Percentiles rank a stretch among this genome's conserved stretches.
These are phyloP conservation scores for Testicularia cyperi DNA, from an alignment of 1,284 basidiomycete genomes.

Conservation along the genomic window DNA sequence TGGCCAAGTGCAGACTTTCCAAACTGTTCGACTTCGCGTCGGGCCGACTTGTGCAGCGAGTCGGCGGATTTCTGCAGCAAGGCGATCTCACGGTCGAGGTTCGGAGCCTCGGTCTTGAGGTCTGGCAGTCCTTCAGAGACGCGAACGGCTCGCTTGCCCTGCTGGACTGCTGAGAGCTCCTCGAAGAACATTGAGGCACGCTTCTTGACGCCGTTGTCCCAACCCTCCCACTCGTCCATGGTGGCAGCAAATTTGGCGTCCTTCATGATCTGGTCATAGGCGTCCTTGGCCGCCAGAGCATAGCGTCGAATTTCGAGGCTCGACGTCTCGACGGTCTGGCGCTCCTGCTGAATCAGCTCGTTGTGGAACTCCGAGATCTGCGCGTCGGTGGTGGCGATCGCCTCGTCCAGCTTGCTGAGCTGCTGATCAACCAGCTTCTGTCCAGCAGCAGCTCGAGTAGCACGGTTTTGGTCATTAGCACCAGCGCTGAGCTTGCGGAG, in stretches of 20 bases:
- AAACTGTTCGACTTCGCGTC: conserved; percentile 36
- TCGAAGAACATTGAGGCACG: conserved; percentile 29
- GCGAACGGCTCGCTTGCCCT: conserved; percentile 20
- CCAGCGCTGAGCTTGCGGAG: conserved; percentile 33
- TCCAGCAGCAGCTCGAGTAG: conserved; percentile 13
- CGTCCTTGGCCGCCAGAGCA: conserved; percentile 29
- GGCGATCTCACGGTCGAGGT: conserved; percentile 34
- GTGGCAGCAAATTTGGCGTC: conserved; percentile 48
- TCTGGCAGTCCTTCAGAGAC: conserved; percentile 20
- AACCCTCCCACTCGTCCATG: conserved; percentile 51
- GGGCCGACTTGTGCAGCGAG: conserved; percentile 38
- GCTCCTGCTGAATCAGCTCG: conserved; percentile 32
- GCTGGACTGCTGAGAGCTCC: conserved; percentile 36
- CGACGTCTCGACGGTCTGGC: conserved; percentile 36
- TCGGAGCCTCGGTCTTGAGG: conserved; percentile 25
- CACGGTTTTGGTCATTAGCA: conserved; percentile 1
- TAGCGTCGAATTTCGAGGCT: conserved; percentile 44
- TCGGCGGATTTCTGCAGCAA: conserved; percentile 16
- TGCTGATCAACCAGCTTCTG: conserved; percentile 38
- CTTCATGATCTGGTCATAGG: conserved; percentile 46
- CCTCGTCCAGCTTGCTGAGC: conserved; percentile 30
- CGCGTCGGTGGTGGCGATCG: conserved; percentile 25
- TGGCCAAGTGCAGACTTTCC: conserved; percentile 21
- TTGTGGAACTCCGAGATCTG: conserved; percentile 35
- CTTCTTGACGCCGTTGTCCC: conserved; percentile 48